Evolutionary conservation across 441 rosid species (phyloP), one percentile per base, ranked within the genome.

Genomic region (Gossypium gossypioides): DNA sequence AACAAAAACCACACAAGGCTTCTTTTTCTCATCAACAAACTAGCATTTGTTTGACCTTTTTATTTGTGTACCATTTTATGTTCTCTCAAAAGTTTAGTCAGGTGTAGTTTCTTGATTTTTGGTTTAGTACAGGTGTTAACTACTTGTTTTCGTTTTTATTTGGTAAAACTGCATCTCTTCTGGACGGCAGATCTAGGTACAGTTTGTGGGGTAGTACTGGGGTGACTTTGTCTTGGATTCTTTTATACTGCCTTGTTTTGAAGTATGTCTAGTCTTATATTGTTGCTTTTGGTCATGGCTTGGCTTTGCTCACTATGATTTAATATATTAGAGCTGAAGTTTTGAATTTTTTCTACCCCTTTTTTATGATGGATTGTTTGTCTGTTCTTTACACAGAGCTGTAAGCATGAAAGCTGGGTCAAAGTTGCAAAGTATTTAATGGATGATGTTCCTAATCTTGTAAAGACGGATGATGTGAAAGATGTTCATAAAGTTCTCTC

Each of bases 361-460:
- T 50, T 59, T 16, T 63, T 61, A 10, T 25, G 71, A 27, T 55
- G 74, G 65, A 69, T 81, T 52, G 61, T 61, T 29, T 46, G 74
- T 44, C 60, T 52, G 10, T 27, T 59, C 57, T 1, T 21, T 63
- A 76, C 67, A 67, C 86, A 89, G 94, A 85, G 87, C 78, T 87
- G 88, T 72, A 84, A 77, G 71, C 84, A 87, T 76, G 87, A 85
- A 75, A 78, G 86, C 72, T 89, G 95, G 92, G 79, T 76, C 54
- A 59, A 72, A 52, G 61, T 87, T 71, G 89, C 92, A 48, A 90
- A 83, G 78, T 87, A 87, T 83, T 84, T 93, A 73, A 73, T 87
- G 84, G 98, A 93, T 64, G 97, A 89, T 63, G 87, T 90, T 78
- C 93, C 97, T 71, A 82, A 75, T 76, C 88, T 88, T 62, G 77